Evolutionary conservation across 139 green algal species (phyloP).

Genomic region (Chlorella sorokiniana): DNA sequence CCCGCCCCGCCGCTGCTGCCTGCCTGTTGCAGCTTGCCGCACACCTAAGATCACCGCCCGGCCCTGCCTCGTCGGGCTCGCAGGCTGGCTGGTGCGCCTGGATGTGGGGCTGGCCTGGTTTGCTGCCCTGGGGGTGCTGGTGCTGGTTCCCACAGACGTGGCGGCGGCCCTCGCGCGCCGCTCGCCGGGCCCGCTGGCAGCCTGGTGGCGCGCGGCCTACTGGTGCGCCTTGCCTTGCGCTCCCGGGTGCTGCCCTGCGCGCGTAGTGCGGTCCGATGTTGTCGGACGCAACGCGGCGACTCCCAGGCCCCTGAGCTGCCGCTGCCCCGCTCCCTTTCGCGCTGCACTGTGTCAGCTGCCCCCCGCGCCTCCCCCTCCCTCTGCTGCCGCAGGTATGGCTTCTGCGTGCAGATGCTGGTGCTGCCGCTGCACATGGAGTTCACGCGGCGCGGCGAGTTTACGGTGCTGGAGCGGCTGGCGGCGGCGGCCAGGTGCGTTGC

Average conservation of each 20-base stretch:
- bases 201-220: constrained; percentile 55
- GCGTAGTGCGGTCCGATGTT: no score
- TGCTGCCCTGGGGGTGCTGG: constrained; percentile 51
- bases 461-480: constrained; percentile 29
- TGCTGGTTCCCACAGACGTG: constrained; percentile 66
- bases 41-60: neutral
- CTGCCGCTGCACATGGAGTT: constrained; percentile 60
- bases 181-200: constrained; percentile 26
- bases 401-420: constrained; percentile 54
- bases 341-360: neutral
- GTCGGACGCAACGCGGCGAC: no score
- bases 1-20: neutral
- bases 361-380: neutral
- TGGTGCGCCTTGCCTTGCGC: constrained; percentile 34
- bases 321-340: neutral
- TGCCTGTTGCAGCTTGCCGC: neutral
- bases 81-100: constrained; percentile 47
- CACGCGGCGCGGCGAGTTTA: constrained; percentile 55
- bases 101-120: constrained; percentile 65
- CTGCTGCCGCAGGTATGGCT: constrained; percentile 40
- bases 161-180: constrained; percentile 23
- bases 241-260: neutral
- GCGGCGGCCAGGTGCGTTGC: constrained; percentile 7
- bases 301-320: no score
- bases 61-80: neutral